These are phyloP conservation scores for Lomentospora prolificans DNA, from an alignment of 2,329 filamentous ascomycete genomes.

Conservation along the genomic window DNA sequence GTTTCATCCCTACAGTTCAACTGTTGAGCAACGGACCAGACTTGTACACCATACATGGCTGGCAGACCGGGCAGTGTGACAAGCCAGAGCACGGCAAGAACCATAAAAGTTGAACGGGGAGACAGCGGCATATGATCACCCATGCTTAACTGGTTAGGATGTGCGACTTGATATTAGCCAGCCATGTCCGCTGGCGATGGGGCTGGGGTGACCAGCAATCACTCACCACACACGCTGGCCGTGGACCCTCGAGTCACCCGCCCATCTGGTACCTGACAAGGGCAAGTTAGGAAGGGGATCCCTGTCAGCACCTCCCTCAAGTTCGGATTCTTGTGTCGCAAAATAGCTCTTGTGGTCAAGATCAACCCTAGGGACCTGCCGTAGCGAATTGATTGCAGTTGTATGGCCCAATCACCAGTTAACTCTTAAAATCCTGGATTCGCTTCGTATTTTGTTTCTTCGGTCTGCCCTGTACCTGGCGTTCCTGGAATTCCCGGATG, in stretches of 20 bases:
- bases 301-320: background rate
- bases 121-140: background rate
- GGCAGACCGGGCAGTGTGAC: too few species aligned
- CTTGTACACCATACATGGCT: too few species aligned
- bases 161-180: too few species aligned
- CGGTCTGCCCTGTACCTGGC: background rate
- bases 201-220: too few species aligned
- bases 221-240: too few species aligned
- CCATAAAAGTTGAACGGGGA: background rate
- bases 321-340: background rate
- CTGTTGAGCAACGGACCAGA: too few species aligned
- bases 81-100: background rate
- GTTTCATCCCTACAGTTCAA: background rate
- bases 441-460: background rate
- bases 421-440: background rate
- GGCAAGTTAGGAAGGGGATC: constrained; percentile 1
- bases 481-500: constrained; percentile 3
- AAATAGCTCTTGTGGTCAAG: background rate
- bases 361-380: background rate
- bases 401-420: background rate
- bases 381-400: background rate
- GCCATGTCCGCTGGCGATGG: too few species aligned
- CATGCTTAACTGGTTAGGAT: too few species aligned
- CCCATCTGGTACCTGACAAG: background rate
- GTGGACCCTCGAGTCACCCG: too few species aligned